Evolutionary conservation across 2,329 filamentous ascomycete genomes (phyloP).

Genomic region (Chaetomium strumarium): DNA sequence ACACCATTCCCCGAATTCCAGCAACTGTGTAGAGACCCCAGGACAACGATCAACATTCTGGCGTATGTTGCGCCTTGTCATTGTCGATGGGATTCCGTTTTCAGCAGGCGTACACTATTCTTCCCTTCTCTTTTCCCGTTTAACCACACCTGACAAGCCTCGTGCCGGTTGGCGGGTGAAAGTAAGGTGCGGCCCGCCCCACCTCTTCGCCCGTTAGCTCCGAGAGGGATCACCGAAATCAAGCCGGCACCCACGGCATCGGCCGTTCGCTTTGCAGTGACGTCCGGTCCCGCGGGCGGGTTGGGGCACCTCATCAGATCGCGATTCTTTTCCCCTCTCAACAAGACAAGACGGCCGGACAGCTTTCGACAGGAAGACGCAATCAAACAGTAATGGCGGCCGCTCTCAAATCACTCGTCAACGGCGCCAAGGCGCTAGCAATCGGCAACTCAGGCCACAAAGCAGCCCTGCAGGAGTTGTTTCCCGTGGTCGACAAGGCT

Average conservation of each 20-base stretch:
- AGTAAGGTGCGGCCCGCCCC: not conserved
- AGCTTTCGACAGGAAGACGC: too few species aligned
- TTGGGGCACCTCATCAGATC: not conserved
- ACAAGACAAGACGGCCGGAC: not conserved
- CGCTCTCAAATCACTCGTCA: slow-evolving; percentile 22
- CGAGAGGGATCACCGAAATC: slow-evolving; percentile 11
- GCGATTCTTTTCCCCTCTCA: not conserved
- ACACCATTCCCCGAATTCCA: too few species aligned
- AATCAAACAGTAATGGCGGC: slow-evolving; percentile 14
- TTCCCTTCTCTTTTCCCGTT: too few species aligned
- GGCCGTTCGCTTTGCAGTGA: not conserved
- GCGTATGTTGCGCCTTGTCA: too few species aligned
- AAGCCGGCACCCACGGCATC: not conserved
- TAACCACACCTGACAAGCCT: too few species aligned
- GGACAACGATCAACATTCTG: too few species aligned
- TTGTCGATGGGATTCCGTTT: too few species aligned
- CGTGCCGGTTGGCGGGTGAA: too few species aligned
- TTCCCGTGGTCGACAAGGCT: slow-evolving; percentile 66
- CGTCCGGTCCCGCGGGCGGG: slow-evolving; percentile 4
- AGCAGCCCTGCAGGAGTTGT: slow-evolving; percentile 46
- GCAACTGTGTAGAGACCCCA: too few species aligned
- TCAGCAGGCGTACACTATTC: too few species aligned
- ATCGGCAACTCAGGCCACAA: slow-evolving; percentile 25
- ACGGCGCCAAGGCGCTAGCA: slow-evolving; percentile 25
- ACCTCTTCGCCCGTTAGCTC: slow-evolving; percentile 12